Evolutionary conservation across 805 yeast genomes (phyloP), one percentile per base, ranked within the genome.

Genomic region (Ogataea chonburiensis): DNA sequence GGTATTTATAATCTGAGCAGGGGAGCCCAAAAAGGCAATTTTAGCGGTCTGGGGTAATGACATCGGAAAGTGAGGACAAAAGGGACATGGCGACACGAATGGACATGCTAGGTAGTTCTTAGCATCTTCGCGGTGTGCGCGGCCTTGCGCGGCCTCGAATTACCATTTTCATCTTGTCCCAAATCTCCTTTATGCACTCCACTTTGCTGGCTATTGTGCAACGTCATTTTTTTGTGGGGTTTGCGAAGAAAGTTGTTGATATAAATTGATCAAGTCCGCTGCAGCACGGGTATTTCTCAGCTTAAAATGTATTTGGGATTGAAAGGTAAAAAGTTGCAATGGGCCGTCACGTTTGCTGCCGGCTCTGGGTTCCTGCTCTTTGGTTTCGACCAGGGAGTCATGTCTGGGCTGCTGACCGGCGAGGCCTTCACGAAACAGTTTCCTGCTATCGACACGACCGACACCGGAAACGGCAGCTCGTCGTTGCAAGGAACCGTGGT

Each of bases 301-400:
- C n/a, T 18, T 11, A 35, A 12, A 6, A 37, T 44, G 45, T 44
- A 40, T 27, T 25, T 45, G 14, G 49, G 49, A 28, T 28, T 45
- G 22, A 31, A 15, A 13, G 49, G 49, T 13, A 17, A 26, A 14
- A 21, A 31, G 12, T 24, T 45, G 23, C 49, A 45, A 26, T 45
- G 49, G 49, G 49, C 42, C 9, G 49, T 42, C 14, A 45, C 47
- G n/a, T 27, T 58, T 65, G 35, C 83, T 78, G 1, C 77, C 75
- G 59, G 67, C 68, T 17, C 69, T 6, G 49, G 49, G 5, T 45
- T 45, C 28, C 38, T 45, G 28, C 40, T 80, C 26, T 79, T 81
- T 51, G 86, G 87, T 34, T 81, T 79, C 49, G 86, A 80, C 51
- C 86, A 81, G 54, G 87, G 87, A 52, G 75, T 81, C 31, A 79